phyloP scores from a whole-genome alignment of 2,329 filamentous ascomycete species.

The Aspergillus tubingensis region DNA sequence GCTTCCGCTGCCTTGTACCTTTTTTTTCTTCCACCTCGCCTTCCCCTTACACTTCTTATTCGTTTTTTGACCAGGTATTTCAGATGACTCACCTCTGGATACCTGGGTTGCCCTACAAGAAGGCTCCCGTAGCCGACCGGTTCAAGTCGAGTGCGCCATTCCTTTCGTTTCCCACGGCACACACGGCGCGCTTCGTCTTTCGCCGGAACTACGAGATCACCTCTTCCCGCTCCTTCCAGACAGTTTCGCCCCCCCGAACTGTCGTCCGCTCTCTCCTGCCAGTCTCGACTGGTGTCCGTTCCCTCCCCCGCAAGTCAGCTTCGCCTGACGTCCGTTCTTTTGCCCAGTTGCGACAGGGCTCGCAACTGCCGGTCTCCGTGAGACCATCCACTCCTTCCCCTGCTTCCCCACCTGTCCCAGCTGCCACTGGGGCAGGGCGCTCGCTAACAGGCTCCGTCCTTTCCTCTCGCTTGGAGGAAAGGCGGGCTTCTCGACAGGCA shows the following conservation, averaged over 20 bases:
- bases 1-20: slow-evolving; percentile 9
- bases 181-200: slow-evolving; percentile 11
- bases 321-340: background rate
- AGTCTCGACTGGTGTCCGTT: background rate
- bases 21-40: background rate
- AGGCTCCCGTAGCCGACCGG: slow-evolving; percentile 9
- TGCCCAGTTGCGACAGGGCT: slow-evolving; percentile 16
- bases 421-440: slow-evolving; percentile 2
- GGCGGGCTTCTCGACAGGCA: slow-evolving; percentile 19
- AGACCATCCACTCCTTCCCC: slow-evolving; percentile 9
- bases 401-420: slow-evolving; percentile 2
- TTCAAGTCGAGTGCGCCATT: slow-evolving; percentile 14
- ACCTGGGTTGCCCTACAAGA: slow-evolving; percentile 17
- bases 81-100: slow-evolving; percentile 25
- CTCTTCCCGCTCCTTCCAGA: slow-evolving; percentile 14
- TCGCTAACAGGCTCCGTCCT: background rate
- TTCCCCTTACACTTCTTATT: slow-evolving; percentile 6
- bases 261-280: slow-evolving; percentile 16
- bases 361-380: slow-evolving; percentile 21
- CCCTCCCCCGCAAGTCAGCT: background rate
- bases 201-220: slow-evolving; percentile 17
- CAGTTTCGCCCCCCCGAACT: slow-evolving; percentile 13
- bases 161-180: slow-evolving; percentile 12
- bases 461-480: slow-evolving; percentile 14
- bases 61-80: slow-evolving; percentile 14